Conservation (phyloP, 2,329 filamentous ascomycete genomes). For the Fusarium haematococcum region DNA sequence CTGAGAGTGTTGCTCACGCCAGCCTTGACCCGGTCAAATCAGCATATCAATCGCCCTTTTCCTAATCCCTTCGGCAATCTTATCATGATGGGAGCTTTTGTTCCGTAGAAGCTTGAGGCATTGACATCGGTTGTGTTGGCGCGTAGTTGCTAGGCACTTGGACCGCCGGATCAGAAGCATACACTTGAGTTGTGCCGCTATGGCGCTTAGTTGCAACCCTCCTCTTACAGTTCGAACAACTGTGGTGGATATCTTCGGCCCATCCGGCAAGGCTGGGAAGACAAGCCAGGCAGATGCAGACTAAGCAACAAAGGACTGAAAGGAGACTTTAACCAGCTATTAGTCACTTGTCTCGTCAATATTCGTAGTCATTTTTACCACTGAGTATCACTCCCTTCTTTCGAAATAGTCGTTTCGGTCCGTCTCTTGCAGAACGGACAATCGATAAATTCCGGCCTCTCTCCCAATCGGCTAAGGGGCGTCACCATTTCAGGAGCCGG, state of each 20-base stretch:
- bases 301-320: background rate
- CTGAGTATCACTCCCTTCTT: background rate
- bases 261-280: background rate
- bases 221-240: background rate
- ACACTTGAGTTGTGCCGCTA: background rate
- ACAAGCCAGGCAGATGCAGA: constrained; percentile 2
- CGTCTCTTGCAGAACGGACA: constrained; percentile 2
- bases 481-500: background rate
- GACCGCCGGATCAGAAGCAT: background rate
- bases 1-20: no score
- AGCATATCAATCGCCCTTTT: background rate
- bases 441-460: background rate
- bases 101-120: background rate
- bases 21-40: no score
- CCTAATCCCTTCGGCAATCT: background rate
- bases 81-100: background rate
- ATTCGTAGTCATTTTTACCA: background rate
- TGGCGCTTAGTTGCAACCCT: background rate
- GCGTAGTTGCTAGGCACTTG: background rate
- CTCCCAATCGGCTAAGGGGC: background rate
- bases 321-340: background rate
- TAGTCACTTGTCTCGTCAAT: background rate
- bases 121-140: background rate
- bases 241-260: background rate
- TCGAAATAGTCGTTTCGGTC: background rate